phyloP scores from a whole-genome alignment of 768 basidiomycete species.

The Termitomyces sp. region DNA sequence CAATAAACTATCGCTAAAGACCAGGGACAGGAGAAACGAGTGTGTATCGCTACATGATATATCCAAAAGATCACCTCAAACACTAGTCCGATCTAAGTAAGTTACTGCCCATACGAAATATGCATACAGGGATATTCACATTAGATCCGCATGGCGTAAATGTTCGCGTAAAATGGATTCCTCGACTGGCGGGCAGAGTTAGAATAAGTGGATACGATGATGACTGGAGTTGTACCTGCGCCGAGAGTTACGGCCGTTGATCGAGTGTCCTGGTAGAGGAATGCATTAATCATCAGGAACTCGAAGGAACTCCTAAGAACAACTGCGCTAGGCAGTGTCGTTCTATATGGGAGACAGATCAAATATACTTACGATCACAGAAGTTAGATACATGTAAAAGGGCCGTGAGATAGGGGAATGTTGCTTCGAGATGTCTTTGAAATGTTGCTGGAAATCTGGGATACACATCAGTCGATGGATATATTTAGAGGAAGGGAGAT shows the following conservation, averaged over 20 bases:
- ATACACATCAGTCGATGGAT: slow-evolving; percentile 3
- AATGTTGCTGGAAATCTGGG: slow-evolving; percentile 76
- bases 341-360: not conserved
- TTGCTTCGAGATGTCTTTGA: slow-evolving; percentile 67
- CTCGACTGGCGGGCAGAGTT: slow-evolving; percentile 42
- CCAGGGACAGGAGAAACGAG: not conserved
- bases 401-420: slow-evolving; percentile 62
- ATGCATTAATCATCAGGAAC: slow-evolving; percentile 7
- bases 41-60: slow-evolving; percentile 1
- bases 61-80: not conserved
- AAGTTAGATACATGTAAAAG: slow-evolving; percentile 73
- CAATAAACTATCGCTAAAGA: not conserved
- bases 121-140: slow-evolving; percentile 36
- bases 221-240: slow-evolving; percentile 41
- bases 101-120: slow-evolving; percentile 3
- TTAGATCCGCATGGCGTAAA: slow-evolving; percentile 65
- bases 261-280: slow-evolving; percentile 58
- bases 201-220: slow-evolving; percentile 6
- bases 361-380: slow-evolving; percentile 61
- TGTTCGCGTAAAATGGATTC: slow-evolving; percentile 73
- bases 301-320: not conserved
- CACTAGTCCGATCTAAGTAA: slow-evolving; percentile 7
- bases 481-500: not conserved
- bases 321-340: slow-evolving; percentile 9
- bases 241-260: slow-evolving; percentile 70